A percentile compares a stretch with the other conserved stretches of the same genome.
Conservation (phyloP, 83 land plant species). For the Thuja plicata region DNA sequence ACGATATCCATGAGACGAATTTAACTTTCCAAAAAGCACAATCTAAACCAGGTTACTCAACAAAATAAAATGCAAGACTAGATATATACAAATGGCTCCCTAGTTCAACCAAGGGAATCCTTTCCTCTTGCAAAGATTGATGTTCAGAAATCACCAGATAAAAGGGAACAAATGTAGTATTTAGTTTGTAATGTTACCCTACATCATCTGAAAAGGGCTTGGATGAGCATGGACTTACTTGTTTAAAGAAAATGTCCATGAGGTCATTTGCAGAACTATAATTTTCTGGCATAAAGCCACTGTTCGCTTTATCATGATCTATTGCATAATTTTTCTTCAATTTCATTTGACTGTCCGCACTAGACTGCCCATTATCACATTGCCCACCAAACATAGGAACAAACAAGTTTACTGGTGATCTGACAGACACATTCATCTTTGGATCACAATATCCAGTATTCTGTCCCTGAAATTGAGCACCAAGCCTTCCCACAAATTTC, state of each 20-base stretch:
- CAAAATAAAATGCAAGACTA: background rate
- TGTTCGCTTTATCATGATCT: background rate
- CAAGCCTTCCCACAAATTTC: background rate
- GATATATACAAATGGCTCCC: background rate
- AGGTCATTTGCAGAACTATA: background rate
- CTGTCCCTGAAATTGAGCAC: conserved; percentile 1
- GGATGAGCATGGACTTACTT: background rate
- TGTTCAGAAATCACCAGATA: background rate
- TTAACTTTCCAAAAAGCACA: background rate
- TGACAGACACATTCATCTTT: background rate
- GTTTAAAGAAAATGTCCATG: conserved; percentile 6
- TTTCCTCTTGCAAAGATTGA: background rate
- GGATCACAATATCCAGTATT: conserved; percentile 1
- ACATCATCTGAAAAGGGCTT: background rate
- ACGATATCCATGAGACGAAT: background rate
- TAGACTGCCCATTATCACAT: conserved; percentile 4
- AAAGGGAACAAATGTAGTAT: background rate
- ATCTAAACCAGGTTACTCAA: background rate
- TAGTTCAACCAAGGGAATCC: background rate
- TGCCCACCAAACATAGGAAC: background rate
- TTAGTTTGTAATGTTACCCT: background rate
- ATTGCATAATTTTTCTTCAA: background rate
- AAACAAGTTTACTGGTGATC: background rate
- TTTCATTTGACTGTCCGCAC: conserved; percentile 9
- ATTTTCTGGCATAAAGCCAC: background rate